These are phyloP conservation scores for Camelina sativa DNA, from an alignment of 345 rosid species.

Conservation along the genomic window DNA sequence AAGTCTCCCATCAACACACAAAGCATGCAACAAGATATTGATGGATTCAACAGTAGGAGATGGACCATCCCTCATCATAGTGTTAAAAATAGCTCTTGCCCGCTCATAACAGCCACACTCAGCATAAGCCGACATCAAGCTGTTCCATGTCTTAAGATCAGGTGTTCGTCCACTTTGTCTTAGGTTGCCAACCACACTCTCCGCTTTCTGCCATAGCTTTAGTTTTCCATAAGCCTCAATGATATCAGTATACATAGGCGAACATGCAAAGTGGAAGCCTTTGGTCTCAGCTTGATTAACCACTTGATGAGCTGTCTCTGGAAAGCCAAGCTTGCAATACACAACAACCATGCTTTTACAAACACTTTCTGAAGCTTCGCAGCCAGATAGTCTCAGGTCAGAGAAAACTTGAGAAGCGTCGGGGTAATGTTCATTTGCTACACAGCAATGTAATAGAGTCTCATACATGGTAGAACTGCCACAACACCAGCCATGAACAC, in stretches of 20 bases:
- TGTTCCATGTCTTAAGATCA: slow-evolving; percentile 87
- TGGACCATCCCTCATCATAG: slow-evolving; percentile 94
- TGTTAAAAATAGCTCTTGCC: slow-evolving; percentile 91
- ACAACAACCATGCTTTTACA: slow-evolving; percentile 57
- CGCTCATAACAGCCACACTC: slow-evolving; percentile 89
- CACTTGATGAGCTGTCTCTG: slow-evolving; percentile 82
- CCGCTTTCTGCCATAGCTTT: slow-evolving; percentile 89
- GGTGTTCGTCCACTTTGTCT: slow-evolving; percentile 57
- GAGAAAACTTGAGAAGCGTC: slow-evolving; percentile 90
- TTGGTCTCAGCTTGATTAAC: slow-evolving; percentile 59
- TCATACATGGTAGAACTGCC: slow-evolving; percentile 67
- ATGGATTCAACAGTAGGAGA: slow-evolving; percentile 89
- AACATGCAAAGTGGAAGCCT: slow-evolving; percentile 57
- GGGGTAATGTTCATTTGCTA: slow-evolving; percentile 56
- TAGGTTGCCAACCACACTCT: slow-evolving; percentile 74
- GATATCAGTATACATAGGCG: slow-evolving; percentile 57
- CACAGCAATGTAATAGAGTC: slow-evolving; percentile 72
- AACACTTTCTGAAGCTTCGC: slow-evolving; percentile 61
- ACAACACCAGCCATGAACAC: slow-evolving; percentile 51
- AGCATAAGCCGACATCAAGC: slow-evolving; percentile 84
- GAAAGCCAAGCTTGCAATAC: slow-evolving; percentile 80
- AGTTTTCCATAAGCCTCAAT: slow-evolving; percentile 74
- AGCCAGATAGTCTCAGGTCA: slow-evolving; percentile 74
- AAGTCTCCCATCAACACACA: slow-evolving; percentile 76
- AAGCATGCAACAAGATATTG: slow-evolving; percentile 81